Evolutionary conservation across 495 filamentous ascomycete genomes (phyloP).

Genomic region (Xylaria telfairii): DNA sequence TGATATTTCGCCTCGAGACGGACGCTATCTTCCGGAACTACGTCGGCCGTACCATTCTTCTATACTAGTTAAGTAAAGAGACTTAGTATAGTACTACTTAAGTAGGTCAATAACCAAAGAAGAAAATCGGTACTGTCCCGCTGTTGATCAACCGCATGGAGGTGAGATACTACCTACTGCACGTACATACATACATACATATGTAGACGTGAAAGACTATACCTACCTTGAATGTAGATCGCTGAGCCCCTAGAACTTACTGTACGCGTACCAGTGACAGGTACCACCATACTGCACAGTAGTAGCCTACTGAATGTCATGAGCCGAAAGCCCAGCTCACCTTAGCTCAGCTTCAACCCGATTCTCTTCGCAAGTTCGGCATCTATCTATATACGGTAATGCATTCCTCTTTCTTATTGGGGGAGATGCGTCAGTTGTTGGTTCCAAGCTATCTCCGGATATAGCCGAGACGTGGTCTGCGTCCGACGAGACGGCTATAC

Average conservation of each 20-base stretch:
- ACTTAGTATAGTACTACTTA: not conserved
- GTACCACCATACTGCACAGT: not conserved
- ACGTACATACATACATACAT: no score
- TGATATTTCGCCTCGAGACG: not conserved
- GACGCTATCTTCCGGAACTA: slow-evolving; percentile 14
- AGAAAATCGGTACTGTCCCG: not conserved
- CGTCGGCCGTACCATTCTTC: slow-evolving; percentile 8
- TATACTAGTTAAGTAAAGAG: no score
- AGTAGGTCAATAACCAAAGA: not conserved
- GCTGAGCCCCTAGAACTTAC: not conserved
- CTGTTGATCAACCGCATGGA: slow-evolving; percentile 3
- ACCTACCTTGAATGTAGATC: slow-evolving; percentile 2
- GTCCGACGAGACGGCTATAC: slow-evolving; percentile 5
- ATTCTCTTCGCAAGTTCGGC: not conserved
- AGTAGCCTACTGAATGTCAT: not conserved
- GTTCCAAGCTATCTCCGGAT: slow-evolving; percentile 16
- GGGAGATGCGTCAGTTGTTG: not conserved
- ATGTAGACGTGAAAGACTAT: not conserved
- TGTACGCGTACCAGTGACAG: not conserved
- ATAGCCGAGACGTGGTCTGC: slow-evolving; percentile 14
- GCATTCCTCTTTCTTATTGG: not conserved
- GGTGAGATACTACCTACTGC: no score
- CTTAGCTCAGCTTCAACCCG: not conserved
- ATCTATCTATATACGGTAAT: not conserved
- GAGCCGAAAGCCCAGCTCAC: not conserved